Evolutionary conservation across 768 basidiomycete genomes (phyloP), one percentile per base, ranked within the genome.

Genomic region (Pholiota conissans): DNA sequence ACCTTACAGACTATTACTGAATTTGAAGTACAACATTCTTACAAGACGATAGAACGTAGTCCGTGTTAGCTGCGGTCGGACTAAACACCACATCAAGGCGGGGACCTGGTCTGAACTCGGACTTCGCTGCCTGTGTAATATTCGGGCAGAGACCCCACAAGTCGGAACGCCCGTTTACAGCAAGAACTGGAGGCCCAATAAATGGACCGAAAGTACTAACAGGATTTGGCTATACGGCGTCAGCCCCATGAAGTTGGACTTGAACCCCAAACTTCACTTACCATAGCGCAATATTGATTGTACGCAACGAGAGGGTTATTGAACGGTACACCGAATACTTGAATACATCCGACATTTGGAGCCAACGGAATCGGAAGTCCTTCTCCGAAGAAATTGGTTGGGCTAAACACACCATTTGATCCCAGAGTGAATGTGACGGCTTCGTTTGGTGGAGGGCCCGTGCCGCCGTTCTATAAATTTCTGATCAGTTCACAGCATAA

Each of bases 31-130:
- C 40, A 27, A 67, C 56, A 18, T 52, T 55, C 20, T 56, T 47
- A 35, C 67, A 69, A 35, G 40, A 56, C 28, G 30, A 52, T 45
- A 62, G 28, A 18, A 50, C 32, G 49, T 71, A 71, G 51, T 71
- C 59, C 4, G 67, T 62, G 50, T 69, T 65, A 45, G 63, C 67
- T 3, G 54, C 61, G 16, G 69, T 54, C 1, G 70, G 66, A 22
- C 67, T 63, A 57, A 65, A 71, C 7, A 71, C 69, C 26, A 71
- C 49, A 50, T 70, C 69, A n/a, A 63, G 58, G 28, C 67, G 61
- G 13, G 30, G 30, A 27, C 61, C 60, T 20, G 30, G 58, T 1
- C 54, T 62, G 52, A 18, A 22, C 29, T n/a, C 40, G 2, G 39
- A 24, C 5, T 11, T 45, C 8, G 40, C 52, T 9, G 5, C 5